Evolutionary conservation across 495 filamentous ascomycete species (phyloP).

Genomic region (Lasiosphaeria miniovina): DNA sequence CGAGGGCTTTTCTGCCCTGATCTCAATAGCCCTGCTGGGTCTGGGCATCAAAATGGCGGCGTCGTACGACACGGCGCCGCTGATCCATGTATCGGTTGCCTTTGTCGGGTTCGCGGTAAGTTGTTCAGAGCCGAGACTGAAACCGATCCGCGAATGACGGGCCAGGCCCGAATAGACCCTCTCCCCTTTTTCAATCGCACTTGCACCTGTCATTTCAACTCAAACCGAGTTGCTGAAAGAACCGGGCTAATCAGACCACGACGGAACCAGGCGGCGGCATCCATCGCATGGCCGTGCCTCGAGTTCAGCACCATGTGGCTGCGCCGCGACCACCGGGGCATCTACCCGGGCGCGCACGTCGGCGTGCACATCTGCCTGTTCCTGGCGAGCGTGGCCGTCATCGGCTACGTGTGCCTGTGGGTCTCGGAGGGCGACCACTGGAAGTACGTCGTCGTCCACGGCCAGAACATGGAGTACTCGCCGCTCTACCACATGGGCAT

Average conservation of each 20-base stretch:
- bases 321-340: slow-evolving; percentile 22
- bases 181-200: background rate
- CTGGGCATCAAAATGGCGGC: slow-evolving; percentile 22
- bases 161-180: background rate
- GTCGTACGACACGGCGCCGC: slow-evolving; percentile 14
- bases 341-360: slow-evolving; percentile 39
- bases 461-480: slow-evolving; percentile 8
- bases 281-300: slow-evolving; percentile 18
- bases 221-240: too few relatives aligned
- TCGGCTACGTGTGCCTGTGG: slow-evolving; percentile 27
- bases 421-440: slow-evolving; percentile 19
- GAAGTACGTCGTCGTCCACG: slow-evolving; percentile 11
- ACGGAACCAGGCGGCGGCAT: slow-evolving; percentile 11
- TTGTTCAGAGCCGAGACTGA: background rate
- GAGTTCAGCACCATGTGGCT: slow-evolving; percentile 18
- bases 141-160: background rate
- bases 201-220: too few relatives aligned
- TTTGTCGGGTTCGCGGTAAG: slow-evolving; percentile 22
- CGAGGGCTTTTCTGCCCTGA: slow-evolving; percentile 8
- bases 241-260: too few relatives aligned
- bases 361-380: slow-evolving; percentile 36
- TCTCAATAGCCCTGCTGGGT: slow-evolving; percentile 19
- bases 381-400: slow-evolving; percentile 27
- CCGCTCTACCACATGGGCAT: slow-evolving; percentile 23
- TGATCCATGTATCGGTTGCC: slow-evolving; percentile 24